Base-by-base conservation (phyloP, 1,139 yeast species). In the Hyphopichia fennica region DNA sequence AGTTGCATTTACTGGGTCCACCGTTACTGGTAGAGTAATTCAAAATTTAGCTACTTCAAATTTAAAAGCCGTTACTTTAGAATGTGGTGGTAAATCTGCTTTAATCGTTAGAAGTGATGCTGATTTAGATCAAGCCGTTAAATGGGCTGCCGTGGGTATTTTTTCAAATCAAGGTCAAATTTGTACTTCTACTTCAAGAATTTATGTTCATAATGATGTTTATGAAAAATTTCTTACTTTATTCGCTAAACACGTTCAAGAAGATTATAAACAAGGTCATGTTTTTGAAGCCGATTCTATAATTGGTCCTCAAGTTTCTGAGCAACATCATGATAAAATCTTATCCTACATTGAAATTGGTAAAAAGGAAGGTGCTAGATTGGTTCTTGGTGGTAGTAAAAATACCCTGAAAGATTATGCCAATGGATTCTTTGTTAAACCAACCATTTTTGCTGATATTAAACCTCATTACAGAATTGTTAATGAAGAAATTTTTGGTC, bases 51-150 rank as follows among this genome's bases (percentile, higher is more conserved):
- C 95, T 20, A 75, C 89, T 17, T 60, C 63, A 23, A 72, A 71
- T 53, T 59, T 73, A 60, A 88, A 87, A 64, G 88, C 89, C 9
- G 83, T 86, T 29, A 81, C 95, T n/a, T 67, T 91, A 54, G 98
- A 90, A 68, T 84, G 95, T 57, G 98, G 98, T 50, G 97, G 97
- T 46, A 90, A 90, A 60, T 83, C 93, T 16, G 90, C 90, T 52
- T 78, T 80, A 62, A 77, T 79, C 59, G 81, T 77, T 44, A 84
- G 84, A 69, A 84, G 67, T 39, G 96, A 79, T 60, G 87, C 89
- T 19, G 91, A 90, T 58, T 63, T 89, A 37, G 86, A 82, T 0
- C 82, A 82, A 58, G 91, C 95, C 37, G 90, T 85, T 29, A 86
- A 86, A 60, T 87, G 95, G 85, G 83, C 91, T 36, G 89, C 93